phyloP scores from a whole-genome alignment of 805 yeast genomes.

The Starmerella lactis-condensi region DNA sequence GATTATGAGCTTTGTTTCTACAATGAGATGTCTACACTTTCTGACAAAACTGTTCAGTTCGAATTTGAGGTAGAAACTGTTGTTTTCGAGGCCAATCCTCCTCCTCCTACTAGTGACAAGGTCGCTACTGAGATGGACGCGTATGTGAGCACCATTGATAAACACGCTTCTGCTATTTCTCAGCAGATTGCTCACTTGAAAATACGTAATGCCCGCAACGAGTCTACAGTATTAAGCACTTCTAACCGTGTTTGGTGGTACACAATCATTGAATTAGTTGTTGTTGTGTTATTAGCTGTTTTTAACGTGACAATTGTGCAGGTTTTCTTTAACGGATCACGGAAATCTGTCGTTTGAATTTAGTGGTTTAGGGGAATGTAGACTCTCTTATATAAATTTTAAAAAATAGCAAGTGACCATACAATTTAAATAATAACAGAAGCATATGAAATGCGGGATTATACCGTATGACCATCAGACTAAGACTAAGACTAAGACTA shows the following conservation, averaged over 20 bases:
- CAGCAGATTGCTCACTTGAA: constrained; percentile 53
- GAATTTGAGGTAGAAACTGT: constrained; percentile 35
- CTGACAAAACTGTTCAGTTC: constrained; percentile 70
- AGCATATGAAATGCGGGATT: too few relatives aligned
- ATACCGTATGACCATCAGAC: too few relatives aligned
- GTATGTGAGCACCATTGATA: constrained; percentile 19
- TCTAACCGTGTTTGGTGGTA: constrained; percentile 62
- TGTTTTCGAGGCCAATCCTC: constrained; percentile 42
- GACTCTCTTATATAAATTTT: too few relatives aligned
- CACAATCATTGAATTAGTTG: constrained; percentile 47
- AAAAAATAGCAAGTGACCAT: too few relatives aligned
- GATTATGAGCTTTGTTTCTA: constrained; percentile 79
- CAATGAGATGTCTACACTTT: constrained; percentile 62
- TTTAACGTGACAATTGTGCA: constrained; percentile 69
- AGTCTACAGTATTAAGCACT: constrained; percentile 67
- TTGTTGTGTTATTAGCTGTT: constrained; percentile 60
- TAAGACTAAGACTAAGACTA: too few relatives aligned
- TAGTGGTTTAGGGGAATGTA: too few relatives aligned
- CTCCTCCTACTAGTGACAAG: constrained; percentile 23
- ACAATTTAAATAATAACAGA: too few relatives aligned
- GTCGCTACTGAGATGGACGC: constrained; percentile 20
- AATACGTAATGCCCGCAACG: constrained; percentile 80
- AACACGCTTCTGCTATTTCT: constrained; percentile 18
- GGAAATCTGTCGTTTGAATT: constrained; percentile 22
- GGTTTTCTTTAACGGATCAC: constrained; percentile 43